Percentiles rank a stretch among this genome's conserved stretches.
Evolutionary conservation across 75 land plant species (phyloP).

Genomic region (Cupressus sempervirens): DNA sequence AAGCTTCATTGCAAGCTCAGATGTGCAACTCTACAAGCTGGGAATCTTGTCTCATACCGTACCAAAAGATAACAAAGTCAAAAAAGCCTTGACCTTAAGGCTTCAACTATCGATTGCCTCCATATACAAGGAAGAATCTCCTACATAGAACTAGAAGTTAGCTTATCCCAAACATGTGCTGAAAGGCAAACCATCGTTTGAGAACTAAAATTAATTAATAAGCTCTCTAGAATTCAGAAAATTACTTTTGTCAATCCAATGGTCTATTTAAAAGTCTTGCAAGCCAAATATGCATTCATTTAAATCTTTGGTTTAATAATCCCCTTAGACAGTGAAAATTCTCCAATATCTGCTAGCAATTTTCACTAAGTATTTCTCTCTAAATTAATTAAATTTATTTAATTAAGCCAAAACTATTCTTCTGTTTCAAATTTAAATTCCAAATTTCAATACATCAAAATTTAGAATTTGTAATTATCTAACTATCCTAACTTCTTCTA

Average conservation of each 20-base stretch:
- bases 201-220: neutral
- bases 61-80: neutral
- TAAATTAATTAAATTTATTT: too few species aligned
- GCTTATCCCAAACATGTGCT: neutral
- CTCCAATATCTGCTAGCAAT: too few species aligned
- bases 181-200: constrained; percentile 2
- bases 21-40: neutral
- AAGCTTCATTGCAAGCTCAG: neutral
- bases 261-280: neutral
- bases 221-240: neutral
- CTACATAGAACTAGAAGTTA: neutral
- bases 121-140: neutral
- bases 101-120: neutral
- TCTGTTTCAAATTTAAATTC: too few species aligned
- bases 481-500: too few species aligned
- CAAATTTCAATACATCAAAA: too few species aligned
- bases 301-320: neutral
- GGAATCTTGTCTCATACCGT: neutral
- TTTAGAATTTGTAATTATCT: too few species aligned
- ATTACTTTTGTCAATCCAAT: neutral
- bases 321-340: neutral
- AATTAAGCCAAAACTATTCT: too few species aligned
- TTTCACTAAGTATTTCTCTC: too few species aligned
- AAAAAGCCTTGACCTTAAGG: neutral
- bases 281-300: neutral